phyloP scores from a whole-genome alignment of 2,329 filamentous ascomycete species.

The Claviceps sp. region DNA sequence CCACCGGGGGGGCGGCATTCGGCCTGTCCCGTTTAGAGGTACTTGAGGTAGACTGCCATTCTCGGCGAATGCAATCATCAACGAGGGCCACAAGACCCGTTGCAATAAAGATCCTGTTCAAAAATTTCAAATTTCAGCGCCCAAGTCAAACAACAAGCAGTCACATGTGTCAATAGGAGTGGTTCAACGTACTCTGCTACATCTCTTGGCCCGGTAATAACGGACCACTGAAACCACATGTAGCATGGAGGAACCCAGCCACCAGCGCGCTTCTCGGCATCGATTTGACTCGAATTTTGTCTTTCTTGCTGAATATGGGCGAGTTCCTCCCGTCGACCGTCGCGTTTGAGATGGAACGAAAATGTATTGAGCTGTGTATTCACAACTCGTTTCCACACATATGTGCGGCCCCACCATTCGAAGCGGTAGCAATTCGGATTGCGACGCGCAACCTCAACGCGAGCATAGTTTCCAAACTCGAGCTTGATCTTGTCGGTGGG shows the following conservation, averaged over 20 bases:
- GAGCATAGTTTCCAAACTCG: conserved; percentile 95
- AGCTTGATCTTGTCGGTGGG: conserved; percentile 73
- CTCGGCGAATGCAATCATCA: conserved; percentile 78
- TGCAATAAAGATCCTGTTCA: conserved; percentile 65
- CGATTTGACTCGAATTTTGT: conserved; percentile 54
- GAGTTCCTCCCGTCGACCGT: conserved; percentile 44
- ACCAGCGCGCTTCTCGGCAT: conserved; percentile 61
- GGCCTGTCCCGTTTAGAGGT: conserved; percentile 4
- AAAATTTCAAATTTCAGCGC: not conserved
- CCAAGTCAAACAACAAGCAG: not conserved
- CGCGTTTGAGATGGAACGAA: conserved; percentile 68
- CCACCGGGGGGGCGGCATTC: conserved; percentile 1
- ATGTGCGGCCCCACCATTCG: conserved; percentile 81
- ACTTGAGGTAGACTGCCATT: conserved; percentile 40
- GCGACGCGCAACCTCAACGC: conserved; percentile 66
- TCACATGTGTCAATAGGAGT: not conserved
- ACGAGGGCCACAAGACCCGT: conserved; percentile 82
- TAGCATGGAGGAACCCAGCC: conserved; percentile 85
- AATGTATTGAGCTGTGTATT: conserved; percentile 54
- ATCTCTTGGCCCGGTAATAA: conserved; percentile 60
- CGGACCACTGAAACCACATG: conserved; percentile 70
- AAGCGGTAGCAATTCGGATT: conserved; percentile 72
- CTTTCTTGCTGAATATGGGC: conserved; percentile 79
- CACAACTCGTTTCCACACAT: conserved; percentile 70
- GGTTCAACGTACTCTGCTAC: conserved; percentile 61